Percentiles rank a stretch among this genome's conserved stretches.
These are phyloP conservation scores for Aspergillus sp. DNA, from an alignment of 2,329 filamentous ascomycete genomes.

Conservation along the genomic window DNA sequence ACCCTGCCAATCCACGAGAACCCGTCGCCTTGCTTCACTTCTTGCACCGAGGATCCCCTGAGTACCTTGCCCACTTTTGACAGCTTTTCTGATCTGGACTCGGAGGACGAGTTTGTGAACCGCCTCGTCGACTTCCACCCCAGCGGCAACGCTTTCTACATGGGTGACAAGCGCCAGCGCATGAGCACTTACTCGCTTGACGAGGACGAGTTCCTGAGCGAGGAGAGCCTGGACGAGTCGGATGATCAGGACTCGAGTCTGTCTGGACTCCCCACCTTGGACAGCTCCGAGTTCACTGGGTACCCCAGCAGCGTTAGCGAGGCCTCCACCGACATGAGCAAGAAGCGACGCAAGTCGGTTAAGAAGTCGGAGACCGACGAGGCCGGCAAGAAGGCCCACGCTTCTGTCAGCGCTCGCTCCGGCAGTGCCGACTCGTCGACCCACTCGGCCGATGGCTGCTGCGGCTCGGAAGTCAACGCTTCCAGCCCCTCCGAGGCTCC, in stretches of 20 bases:
- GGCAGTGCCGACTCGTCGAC: conserved; percentile 38
- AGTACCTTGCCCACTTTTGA: conserved; percentile 73
- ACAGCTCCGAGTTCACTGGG: conserved; percentile 43
- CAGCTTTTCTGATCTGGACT: conserved; percentile 85
- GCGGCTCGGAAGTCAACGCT: conserved; percentile 48
- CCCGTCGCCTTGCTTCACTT: conserved; percentile 40
- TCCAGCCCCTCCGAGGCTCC: conserved; percentile 45
- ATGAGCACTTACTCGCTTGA: conserved; percentile 70
- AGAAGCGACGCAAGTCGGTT: conserved; percentile 48
- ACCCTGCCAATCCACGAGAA: conserved; percentile 39
- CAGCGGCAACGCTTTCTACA: conserved; percentile 58
- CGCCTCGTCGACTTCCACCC: conserved; percentile 69
- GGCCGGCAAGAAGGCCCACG: conserved; percentile 31
- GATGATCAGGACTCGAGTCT: conserved; percentile 66
- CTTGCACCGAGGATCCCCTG: conserved; percentile 48
- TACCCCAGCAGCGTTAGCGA: conserved; percentile 46
- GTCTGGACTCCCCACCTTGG: conserved; percentile 62
- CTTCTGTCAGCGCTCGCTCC: conserved; percentile 27
- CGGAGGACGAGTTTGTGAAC: conserved; percentile 81
- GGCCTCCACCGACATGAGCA: conserved; percentile 42
- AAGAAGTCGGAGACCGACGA: conserved; percentile 34
- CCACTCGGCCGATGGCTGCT: conserved; percentile 43
- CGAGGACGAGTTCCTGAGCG: conserved; percentile 74
- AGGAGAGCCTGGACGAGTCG: conserved; percentile 73
- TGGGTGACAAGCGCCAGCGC: conserved; percentile 69